phyloP scores from a whole-genome alignment of 768 basidiomycete genomes.

The Trametes coccinea region DNA sequence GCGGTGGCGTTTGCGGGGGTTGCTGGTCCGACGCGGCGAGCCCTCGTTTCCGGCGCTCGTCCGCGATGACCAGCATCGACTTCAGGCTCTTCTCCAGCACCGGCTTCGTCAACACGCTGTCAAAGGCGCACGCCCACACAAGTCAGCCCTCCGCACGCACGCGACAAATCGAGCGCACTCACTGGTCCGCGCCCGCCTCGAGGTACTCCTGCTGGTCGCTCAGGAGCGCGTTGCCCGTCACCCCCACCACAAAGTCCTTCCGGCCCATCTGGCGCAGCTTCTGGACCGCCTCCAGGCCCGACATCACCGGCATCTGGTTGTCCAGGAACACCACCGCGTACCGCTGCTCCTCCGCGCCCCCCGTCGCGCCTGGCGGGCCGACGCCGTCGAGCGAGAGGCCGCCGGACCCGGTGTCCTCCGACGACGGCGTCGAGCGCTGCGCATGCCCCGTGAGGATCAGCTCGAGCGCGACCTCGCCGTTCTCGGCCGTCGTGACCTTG shows the following conservation, averaged over 20 bases:
- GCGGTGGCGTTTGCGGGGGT: neutral
- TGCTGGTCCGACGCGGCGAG: constrained; percentile 6
- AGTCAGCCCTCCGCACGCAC: neutral
- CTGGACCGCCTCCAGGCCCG: constrained; percentile 66
- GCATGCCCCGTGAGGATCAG: constrained; percentile 53
- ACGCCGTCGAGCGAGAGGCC: constrained; percentile 24
- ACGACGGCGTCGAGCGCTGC: constrained; percentile 27
- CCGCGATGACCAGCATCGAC: constrained; percentile 43
- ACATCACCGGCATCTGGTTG: constrained; percentile 85
- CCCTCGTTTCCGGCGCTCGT: constrained; percentile 38
- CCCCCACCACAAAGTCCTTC: constrained; percentile 78
- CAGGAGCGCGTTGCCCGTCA: constrained; percentile 49
- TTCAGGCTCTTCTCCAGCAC: constrained; percentile 59
- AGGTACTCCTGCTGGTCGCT: constrained; percentile 74
- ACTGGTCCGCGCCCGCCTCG: constrained; percentile 76
- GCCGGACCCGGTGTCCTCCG: constrained; percentile 38
- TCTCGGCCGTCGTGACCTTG: constrained; percentile 77
- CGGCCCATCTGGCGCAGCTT: constrained; percentile 66
- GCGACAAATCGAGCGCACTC: constrained; percentile 26
- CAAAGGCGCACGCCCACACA: neutral
- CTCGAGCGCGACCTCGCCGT: constrained; percentile 76
- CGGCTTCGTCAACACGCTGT: constrained; percentile 77
- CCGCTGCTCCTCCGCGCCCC: constrained; percentile 22
- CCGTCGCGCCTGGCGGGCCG: neutral
- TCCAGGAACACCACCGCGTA: constrained; percentile 56